Conservation (phyloP, 2,329 filamentous ascomycete genomes). For the Neocatenulostroma microsporum region DNA sequence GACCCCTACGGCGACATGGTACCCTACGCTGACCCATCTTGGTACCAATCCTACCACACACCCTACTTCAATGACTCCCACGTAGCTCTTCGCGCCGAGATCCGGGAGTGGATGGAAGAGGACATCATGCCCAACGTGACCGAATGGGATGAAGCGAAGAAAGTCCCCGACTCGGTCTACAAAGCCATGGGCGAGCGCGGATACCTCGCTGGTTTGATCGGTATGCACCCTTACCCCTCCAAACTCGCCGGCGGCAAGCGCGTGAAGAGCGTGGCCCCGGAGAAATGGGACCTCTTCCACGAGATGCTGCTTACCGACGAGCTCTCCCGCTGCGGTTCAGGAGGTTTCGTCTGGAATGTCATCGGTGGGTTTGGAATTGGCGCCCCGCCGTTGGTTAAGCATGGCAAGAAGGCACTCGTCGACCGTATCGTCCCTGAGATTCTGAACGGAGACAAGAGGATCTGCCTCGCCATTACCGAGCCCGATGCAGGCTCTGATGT, state of each 20-base stretch:
- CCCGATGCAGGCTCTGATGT: conserved; percentile 91
- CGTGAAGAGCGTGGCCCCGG: conserved; percentile 69
- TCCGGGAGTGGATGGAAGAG: conserved; percentile 83
- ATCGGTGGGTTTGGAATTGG: conserved; percentile 96
- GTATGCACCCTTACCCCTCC: conserved; percentile 65
- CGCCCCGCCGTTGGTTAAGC: conserved; percentile 83
- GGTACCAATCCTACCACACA: conserved; percentile 69
- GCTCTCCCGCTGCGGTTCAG: conserved; percentile 77
- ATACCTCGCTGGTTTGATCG: conserved; percentile 86
- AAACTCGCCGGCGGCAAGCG: conserved; percentile 59
- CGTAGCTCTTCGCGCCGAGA: conserved; percentile 79
- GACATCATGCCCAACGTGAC: conserved; percentile 85
- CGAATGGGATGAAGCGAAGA: conserved; percentile 95
- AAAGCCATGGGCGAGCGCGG: conserved; percentile 90
- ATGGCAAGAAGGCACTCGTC: conserved; percentile 75
- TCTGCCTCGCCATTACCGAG: conserved; percentile 95
- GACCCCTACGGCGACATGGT: conserved; percentile 81
- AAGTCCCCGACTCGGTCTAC: conserved; percentile 82
- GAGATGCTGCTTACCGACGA: conserved; percentile 95
- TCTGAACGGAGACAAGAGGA: conserved; percentile 86
- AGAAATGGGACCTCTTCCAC: conserved; percentile 98
- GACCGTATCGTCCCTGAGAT: conserved; percentile 85
- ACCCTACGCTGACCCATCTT: conserved; percentile 84
- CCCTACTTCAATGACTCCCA: conserved; percentile 96
- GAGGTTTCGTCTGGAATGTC: conserved; percentile 94